phyloP scores from a whole-genome alignment of 768 basidiomycete genomes.

The Baorangia bicolor region DNA sequence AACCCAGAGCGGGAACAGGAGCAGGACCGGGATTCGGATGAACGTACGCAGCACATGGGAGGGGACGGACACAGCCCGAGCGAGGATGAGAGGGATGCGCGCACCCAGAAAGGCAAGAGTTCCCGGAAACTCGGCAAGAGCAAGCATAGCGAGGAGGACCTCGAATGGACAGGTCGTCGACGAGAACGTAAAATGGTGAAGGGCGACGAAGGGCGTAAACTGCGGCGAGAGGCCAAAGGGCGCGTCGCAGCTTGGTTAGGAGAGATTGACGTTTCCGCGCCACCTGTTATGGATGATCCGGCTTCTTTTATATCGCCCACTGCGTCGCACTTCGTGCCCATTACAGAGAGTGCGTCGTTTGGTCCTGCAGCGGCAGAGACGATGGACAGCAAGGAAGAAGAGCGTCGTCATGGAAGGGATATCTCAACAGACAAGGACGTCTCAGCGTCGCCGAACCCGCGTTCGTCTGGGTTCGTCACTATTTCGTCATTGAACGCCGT shows the following conservation, averaged over 20 bases:
- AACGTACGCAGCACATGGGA: slow-evolving; percentile 32
- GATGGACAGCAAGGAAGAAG: slow-evolving; percentile 1
- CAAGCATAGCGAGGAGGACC: slow-evolving; percentile 28
- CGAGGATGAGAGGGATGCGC: slow-evolving; percentile 33
- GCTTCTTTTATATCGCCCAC: slow-evolving; percentile 35
- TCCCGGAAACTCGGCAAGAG: slow-evolving; percentile 23
- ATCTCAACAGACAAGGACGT: slow-evolving; percentile 16
- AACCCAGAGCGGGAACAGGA: slow-evolving; percentile 25
- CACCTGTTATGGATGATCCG: slow-evolving; percentile 43
- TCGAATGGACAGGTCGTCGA: slow-evolving; percentile 23
- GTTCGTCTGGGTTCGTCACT: slow-evolving; percentile 75
- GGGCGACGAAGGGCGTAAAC: slow-evolving; percentile 37
- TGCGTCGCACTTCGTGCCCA: slow-evolving; percentile 29
- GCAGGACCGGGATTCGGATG: slow-evolving; percentile 33
- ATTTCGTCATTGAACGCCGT: slow-evolving; percentile 49
- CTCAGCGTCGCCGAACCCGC: slow-evolving; percentile 57
- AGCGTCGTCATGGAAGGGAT: slow-evolving; percentile 1
- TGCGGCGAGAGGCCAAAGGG: slow-evolving; percentile 57
- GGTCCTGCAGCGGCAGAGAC: slow-evolving; percentile 6
- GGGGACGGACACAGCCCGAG: slow-evolving; percentile 24
- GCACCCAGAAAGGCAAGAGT: slow-evolving; percentile 30
- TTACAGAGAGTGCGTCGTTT: slow-evolving; percentile 25
- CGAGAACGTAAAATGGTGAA: slow-evolving; percentile 31
- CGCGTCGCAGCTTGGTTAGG: slow-evolving; percentile 80
- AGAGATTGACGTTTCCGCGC: slow-evolving; percentile 55